Evolutionary conservation across 1,284 basidiomycete genomes (phyloP).

Genomic region (Marasmius tenuissimus): DNA sequence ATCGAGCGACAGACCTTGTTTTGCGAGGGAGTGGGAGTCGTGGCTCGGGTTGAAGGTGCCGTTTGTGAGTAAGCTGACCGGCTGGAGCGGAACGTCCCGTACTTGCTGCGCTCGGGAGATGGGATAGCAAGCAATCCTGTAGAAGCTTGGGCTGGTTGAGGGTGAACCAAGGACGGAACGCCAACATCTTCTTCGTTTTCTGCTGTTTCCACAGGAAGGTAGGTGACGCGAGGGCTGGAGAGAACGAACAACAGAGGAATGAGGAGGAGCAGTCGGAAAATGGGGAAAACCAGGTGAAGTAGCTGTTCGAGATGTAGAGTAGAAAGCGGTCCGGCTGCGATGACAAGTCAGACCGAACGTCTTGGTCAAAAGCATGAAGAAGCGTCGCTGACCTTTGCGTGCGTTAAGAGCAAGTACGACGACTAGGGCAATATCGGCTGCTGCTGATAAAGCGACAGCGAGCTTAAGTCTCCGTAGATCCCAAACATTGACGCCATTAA

Average conservation of each 20-base stretch:
- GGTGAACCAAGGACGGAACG: conserved; percentile 49
- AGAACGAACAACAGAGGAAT: conserved; percentile 58
- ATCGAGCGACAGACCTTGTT: conserved; percentile 31
- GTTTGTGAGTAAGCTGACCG: conserved; percentile 52
- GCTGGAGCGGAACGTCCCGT: conserved; percentile 68
- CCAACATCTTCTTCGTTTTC: conserved; percentile 40
- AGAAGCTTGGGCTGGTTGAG: conserved; percentile 44
- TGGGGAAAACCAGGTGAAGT: conserved; percentile 62
- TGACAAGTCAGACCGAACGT: not conserved
- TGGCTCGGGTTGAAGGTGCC: conserved; percentile 55
- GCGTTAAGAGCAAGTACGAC: conserved; percentile 46
- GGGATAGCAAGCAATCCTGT: conserved; percentile 46
- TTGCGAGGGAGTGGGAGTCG: conserved; percentile 58
- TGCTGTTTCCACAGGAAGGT: conserved; percentile 43
- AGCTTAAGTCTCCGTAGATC: conserved; percentile 55
- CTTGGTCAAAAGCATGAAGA: not conserved
- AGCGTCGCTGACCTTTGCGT: conserved; percentile 40
- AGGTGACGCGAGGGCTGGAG: conserved; percentile 59
- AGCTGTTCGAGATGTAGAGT: conserved; percentile 36
- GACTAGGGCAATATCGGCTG: conserved; percentile 59
- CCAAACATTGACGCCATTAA: conserved; percentile 73
- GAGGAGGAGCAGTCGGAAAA: conserved; percentile 65
- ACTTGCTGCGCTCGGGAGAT: conserved; percentile 54
- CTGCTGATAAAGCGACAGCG: conserved; percentile 50
- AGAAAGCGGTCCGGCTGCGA: conserved; percentile 20